These are phyloP conservation scores for Middelhovenomyces tepae DNA, from an alignment of 805 yeast genomes.

Conservation along the genomic window DNA sequence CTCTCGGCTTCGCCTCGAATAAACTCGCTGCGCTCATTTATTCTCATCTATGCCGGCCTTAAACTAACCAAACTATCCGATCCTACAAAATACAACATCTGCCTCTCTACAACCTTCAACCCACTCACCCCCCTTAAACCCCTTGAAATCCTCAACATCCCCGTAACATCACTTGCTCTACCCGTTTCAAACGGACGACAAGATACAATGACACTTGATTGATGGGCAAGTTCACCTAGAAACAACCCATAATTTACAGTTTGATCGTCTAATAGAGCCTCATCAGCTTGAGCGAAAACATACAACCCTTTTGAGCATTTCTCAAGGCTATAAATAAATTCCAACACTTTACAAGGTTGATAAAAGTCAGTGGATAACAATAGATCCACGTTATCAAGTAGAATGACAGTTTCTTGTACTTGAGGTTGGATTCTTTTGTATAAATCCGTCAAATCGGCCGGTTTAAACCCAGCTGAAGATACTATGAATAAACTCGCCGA, in stretches of 20 bases:
- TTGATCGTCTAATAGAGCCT: slow-evolving; percentile 26
- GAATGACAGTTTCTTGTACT: slow-evolving; percentile 20
- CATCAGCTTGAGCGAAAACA: slow-evolving; percentile 34
- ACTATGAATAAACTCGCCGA: too few species aligned
- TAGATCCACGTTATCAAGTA: slow-evolving; percentile 42
- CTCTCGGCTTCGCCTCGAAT: too few species aligned
- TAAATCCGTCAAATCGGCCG: slow-evolving; percentile 7
- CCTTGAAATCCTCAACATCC: slow-evolving; percentile 48
- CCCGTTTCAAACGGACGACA: slow-evolving; percentile 70
- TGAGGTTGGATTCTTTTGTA: slow-evolving; percentile 1
- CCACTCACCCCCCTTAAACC: too few species aligned
- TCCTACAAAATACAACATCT: too few species aligned
- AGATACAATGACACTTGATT: slow-evolving; percentile 43
- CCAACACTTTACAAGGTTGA: slow-evolving; percentile 29
- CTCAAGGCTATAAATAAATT: slow-evolving; percentile 29
- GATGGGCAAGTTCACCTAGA: slow-evolving; percentile 39
- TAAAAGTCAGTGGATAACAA: slow-evolving; percentile 36
- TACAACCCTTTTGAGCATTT: slow-evolving; percentile 28
- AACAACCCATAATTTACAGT: slow-evolving; percentile 35
- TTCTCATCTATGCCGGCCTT: too few species aligned
- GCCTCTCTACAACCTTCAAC: too few species aligned
- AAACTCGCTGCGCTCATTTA: too few species aligned
- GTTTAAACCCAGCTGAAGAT: slow-evolving; percentile 4
- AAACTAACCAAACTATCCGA: too few species aligned
- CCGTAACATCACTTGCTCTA: slow-evolving; percentile 74